These are phyloP conservation scores for Stephania cephalantha DNA, from an alignment of 164 flowering plant species.

Conservation along the genomic window DNA sequence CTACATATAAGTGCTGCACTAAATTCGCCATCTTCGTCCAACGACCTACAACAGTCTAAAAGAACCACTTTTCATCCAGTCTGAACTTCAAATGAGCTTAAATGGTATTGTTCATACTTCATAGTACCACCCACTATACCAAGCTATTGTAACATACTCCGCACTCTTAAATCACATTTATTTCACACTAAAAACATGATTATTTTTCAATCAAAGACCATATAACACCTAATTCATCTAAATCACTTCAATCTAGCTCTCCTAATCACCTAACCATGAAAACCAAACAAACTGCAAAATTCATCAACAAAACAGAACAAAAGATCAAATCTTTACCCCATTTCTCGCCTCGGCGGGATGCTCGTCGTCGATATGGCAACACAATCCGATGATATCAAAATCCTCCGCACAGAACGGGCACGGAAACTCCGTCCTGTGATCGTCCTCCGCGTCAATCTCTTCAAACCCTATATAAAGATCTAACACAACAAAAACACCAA, in stretches of 20 bases:
- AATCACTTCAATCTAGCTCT: too few relatives aligned
- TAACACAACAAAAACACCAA: slow-evolving; percentile 23
- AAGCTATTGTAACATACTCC: too few relatives aligned
- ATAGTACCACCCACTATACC: too few relatives aligned
- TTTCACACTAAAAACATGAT: too few relatives aligned
- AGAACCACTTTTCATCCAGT: neutral
- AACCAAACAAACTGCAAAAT: neutral
- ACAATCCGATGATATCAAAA: slow-evolving; percentile 74
- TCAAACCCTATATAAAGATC: slow-evolving; percentile 66
- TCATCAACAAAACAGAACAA: neutral
- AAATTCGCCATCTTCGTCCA: neutral
- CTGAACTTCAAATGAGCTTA: too few relatives aligned
- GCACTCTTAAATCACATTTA: too few relatives aligned
- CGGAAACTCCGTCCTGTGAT: slow-evolving; percentile 57
- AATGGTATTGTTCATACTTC: too few relatives aligned
- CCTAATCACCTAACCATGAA: too few relatives aligned
- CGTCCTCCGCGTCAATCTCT: slow-evolving; percentile 77
- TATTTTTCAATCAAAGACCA: too few relatives aligned
- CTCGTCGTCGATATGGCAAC: slow-evolving; percentile 89
- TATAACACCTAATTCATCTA: too few relatives aligned
- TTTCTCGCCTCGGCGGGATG: slow-evolving; percentile 69
- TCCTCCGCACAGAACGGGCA: slow-evolving; percentile 83
- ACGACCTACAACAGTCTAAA: neutral
- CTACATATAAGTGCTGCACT: neutral
- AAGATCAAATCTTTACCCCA: slow-evolving; percentile 49